Percentiles rank a stretch among this genome's conserved stretches.
These are phyloP conservation scores for Pinus tabuliformis DNA, from an alignment of 75 land plant species.

Conservation along the genomic window DNA sequence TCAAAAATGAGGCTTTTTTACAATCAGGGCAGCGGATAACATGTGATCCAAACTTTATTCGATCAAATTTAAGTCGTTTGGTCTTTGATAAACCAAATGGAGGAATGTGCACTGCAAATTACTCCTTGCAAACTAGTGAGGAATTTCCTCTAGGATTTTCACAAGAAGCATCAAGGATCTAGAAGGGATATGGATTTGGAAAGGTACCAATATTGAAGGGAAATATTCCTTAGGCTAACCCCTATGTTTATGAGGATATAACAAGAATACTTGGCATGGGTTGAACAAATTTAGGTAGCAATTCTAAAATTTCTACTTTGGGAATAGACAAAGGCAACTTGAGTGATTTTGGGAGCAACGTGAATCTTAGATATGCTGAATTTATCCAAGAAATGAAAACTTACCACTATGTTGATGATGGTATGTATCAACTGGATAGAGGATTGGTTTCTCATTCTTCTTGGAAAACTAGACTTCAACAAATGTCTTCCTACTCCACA, in stretches of 20 bases:
- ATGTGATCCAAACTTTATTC: background rate
- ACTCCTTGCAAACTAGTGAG: slow-evolving; percentile 77
- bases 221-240: slow-evolving; percentile 17
- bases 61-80: slow-evolving; percentile 21
- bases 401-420: slow-evolving; percentile 4
- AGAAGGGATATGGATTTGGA: slow-evolving; percentile 11
- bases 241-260: slow-evolving; percentile 43
- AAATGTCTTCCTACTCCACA: background rate
- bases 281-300: slow-evolving; percentile 45
- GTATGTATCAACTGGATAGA: slow-evolving; percentile 1
- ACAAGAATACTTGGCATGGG: slow-evolving; percentile 41
- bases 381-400: background rate
- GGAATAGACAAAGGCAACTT: slow-evolving; percentile 18
- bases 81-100: slow-evolving; percentile 14
- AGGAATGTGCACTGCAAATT: slow-evolving; percentile 47
- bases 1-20: slow-evolving; percentile 5
- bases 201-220: background rate
- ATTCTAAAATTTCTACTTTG: slow-evolving; percentile 35
- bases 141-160: slow-evolving; percentile 71
- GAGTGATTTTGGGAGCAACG: slow-evolving; percentile 36
- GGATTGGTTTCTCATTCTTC: background rate
- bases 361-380: slow-evolving; percentile 6
- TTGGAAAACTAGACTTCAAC: background rate
- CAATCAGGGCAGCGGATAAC: slow-evolving; percentile 5
- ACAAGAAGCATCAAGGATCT: slow-evolving; percentile 43